Evolutionary conservation across 179 eudicot species (phyloP).

Genomic region (Pouteria campechiana): DNA sequence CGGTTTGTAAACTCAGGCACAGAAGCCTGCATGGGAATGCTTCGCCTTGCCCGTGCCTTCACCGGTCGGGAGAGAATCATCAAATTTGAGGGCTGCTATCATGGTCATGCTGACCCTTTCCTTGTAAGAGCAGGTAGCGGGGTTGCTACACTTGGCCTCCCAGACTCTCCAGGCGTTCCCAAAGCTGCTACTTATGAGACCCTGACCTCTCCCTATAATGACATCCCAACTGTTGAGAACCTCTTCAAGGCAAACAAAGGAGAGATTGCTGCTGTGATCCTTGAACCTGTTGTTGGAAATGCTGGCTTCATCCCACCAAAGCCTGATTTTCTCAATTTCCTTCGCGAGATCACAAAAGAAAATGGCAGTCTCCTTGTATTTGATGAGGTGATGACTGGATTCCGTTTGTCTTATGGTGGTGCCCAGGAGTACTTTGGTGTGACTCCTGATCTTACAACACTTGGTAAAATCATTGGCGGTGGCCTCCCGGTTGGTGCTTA

Average conservation of each 20-base stretch:
- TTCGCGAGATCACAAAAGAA: slow-evolving; percentile 50
- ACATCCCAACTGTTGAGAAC: slow-evolving; percentile 34
- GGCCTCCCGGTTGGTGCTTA: slow-evolving; percentile 96
- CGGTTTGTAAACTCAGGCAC: slow-evolving; percentile 97
- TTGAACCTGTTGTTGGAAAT: slow-evolving; percentile 92
- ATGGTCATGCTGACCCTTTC: slow-evolving; percentile 93
- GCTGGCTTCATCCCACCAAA: slow-evolving; percentile 77
- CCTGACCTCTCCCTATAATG: slow-evolving; percentile 68
- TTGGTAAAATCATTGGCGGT: slow-evolving; percentile 92
- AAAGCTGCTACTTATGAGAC: slow-evolving; percentile 69
- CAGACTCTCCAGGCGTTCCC: slow-evolving; percentile 94
- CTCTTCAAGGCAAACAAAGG: slow-evolving; percentile 61
- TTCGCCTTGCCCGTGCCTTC: slow-evolving; percentile 91
- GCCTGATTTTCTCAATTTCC: slow-evolving; percentile 58
- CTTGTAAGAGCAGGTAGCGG: slow-evolving; percentile 95
- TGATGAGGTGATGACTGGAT: slow-evolving; percentile 95
- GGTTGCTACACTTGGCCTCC: slow-evolving; percentile 91
- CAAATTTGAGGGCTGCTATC: slow-evolving; percentile 98
- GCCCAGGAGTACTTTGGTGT: slow-evolving; percentile 88
- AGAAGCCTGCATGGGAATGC: slow-evolving; percentile 96
- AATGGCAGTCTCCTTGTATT: slow-evolving; percentile 65
- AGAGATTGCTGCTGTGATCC: slow-evolving; percentile 73
- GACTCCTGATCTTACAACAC: slow-evolving; percentile 82
- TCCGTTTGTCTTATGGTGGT: slow-evolving; percentile 85
- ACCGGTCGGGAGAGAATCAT: slow-evolving; percentile 64